Evolutionary conservation across 78 protist genomes (phyloP).

Genomic region (Dictyostelium citrinum): DNA sequence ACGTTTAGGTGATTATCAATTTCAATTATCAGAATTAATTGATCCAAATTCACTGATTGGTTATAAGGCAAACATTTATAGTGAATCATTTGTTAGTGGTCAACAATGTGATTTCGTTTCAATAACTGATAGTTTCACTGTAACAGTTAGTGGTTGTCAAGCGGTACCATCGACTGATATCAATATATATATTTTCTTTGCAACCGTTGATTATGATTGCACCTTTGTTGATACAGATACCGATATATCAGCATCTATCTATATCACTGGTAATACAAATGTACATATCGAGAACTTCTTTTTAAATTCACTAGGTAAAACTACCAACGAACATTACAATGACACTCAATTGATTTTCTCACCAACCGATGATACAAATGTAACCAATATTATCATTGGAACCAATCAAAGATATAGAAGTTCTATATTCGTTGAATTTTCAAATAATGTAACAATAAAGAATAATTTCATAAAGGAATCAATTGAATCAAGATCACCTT

Average conservation of each 20-base stretch:
- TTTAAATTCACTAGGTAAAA: neutral
- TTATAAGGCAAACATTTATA: neutral
- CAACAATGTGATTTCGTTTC: neutral
- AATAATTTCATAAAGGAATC: neutral
- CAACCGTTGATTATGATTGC: neutral
- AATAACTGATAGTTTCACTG: neutral
- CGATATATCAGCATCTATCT: neutral
- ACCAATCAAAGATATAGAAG: neutral
- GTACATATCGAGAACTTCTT: neutral
- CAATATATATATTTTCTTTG: neutral
- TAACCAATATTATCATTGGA: neutral
- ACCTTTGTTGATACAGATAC: neutral
- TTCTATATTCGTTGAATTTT: neutral
- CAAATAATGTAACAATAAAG: neutral
- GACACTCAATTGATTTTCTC: neutral
- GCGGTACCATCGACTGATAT: neutral
- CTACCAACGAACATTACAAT: neutral
- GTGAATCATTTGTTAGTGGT: neutral
- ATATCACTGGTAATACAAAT: neutral
- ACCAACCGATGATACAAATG: neutral
- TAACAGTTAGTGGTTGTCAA: neutral
- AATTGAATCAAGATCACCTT: neutral
- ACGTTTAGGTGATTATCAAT: neutral
- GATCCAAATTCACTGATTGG: neutral
- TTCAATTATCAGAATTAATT: neutral